phyloP scores from a whole-genome alignment of 352 stramenopile genomes.

The Phytophthora pistaciae region DNA sequence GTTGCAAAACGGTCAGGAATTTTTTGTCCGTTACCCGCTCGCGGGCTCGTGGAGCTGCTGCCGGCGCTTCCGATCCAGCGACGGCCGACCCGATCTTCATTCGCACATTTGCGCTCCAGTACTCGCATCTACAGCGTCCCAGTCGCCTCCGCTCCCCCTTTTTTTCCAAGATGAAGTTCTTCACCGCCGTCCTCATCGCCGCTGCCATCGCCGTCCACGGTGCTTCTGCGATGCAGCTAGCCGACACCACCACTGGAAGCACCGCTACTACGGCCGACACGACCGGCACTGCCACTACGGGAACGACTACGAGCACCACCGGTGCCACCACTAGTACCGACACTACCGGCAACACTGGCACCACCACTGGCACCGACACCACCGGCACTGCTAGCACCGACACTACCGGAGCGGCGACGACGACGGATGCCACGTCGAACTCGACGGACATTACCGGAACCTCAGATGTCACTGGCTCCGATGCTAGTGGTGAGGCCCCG shows the following conservation, averaged over 20 bases:
- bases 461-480: background rate
- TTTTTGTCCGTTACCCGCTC: conserved; percentile 27
- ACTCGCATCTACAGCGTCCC: conserved; percentile 26
- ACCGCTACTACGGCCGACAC: background rate
- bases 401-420: background rate
- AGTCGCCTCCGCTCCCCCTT: background rate
- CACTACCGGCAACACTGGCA: background rate
- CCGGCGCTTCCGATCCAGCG: conserved; percentile 2
- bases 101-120: conserved; percentile 40
- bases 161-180: conserved; percentile 42
- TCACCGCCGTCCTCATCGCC: conserved; percentile 35
- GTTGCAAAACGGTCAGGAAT: conserved; percentile 35
- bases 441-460: conserved; percentile 3
- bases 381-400: background rate
- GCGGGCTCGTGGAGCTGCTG: background rate
- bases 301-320: background rate
- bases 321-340: background rate
- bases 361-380: background rate
- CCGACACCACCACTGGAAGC: background rate
- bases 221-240: conserved; percentile 7
- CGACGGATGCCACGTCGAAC: conserved; percentile 2
- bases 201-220: conserved; percentile 26
- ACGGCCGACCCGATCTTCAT: conserved; percentile 18
- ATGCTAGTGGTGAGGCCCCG: background rate
- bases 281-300: background rate